A percentile compares a stretch with the other conserved stretches of the same genome.
Evolutionary conservation across 2,329 filamentous ascomycete genomes (phyloP).

Genomic region (Paecilomyces variotii): DNA sequence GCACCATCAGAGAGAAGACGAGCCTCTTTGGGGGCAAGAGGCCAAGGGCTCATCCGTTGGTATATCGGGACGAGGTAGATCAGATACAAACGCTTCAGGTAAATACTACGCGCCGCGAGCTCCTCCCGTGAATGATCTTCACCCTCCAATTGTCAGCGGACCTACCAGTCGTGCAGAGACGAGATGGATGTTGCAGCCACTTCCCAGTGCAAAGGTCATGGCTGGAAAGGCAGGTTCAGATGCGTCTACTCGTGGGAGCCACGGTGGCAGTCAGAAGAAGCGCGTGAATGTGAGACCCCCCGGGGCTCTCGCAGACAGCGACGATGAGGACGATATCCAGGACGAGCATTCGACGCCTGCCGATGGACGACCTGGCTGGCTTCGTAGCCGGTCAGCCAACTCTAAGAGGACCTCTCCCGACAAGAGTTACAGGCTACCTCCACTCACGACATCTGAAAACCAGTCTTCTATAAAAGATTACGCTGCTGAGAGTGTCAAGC

Average conservation of each 20-base stretch:
- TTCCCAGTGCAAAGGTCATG: slow-evolving; percentile 85
- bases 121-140: slow-evolving; percentile 76
- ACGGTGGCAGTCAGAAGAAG: slow-evolving; percentile 11
- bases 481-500: not conserved
- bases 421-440: slow-evolving; percentile 1
- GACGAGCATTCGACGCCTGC: not conserved
- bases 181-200: slow-evolving; percentile 87
- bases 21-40: slow-evolving; percentile 68
- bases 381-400: not conserved
- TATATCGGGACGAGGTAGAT: slow-evolving; percentile 33
- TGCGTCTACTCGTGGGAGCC: slow-evolving; percentile 14
- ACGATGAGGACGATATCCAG: slow-evolving; percentile 5
- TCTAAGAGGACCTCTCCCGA: slow-evolving; percentile 1
- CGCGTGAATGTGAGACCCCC: slow-evolving; percentile 3
- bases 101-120: slow-evolving; percentile 56
- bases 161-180: slow-evolving; percentile 62
- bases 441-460: slow-evolving; percentile 1
- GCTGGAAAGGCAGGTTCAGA: slow-evolving; percentile 59
- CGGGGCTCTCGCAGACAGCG: not conserved
- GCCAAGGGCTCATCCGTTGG: slow-evolving; percentile 49
- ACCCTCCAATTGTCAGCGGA: slow-evolving; percentile 74
- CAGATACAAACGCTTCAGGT: slow-evolving; percentile 29
- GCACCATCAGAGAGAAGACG: slow-evolving; percentile 79
- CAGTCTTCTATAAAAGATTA: not conserved
- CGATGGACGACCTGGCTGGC: not conserved